Base-by-base conservation (phyloP, 2,329 filamentous ascomycete species). In the Colletotrichum australisinense region DNA sequence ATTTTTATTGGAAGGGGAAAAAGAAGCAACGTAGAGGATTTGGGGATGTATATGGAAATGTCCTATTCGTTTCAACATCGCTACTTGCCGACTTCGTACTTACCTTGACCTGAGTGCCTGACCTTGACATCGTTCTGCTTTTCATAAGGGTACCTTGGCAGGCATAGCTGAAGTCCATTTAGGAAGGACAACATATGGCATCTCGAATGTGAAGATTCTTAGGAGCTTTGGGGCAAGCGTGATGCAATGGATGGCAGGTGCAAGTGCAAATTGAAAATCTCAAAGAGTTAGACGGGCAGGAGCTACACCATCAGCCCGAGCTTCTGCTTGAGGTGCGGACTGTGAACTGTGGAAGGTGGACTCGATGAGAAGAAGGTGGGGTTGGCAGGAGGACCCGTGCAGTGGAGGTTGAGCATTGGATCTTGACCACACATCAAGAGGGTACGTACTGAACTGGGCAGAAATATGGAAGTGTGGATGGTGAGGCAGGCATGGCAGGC, bases 401-500 rank as follows among this genome's bases (percentile, higher is more conserved):
- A 55, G 52, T 19, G 28, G 55, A 19, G 26, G 14, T 30, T 57
- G 16, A n/a, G 35, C 53, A 22, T n/a, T 49, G 67, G 53, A 65
- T 46, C 63, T n/a, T 28, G 52, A 55, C 26, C 22, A 55, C 22
- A 55, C 11, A 28, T 55, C 11, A 42, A 32, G 4, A 22, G 16
- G 32, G n/a, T 64, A 73, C 66, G 66, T 73, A 59, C 55, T 30
- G 14, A 38, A 5, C 65, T 65, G 70, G 70, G 55, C 67, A 73
- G 70, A 65, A 69, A 56, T n/a, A 19, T 53, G 46, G 64, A 56
- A 26, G 62, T 16, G 49, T 35, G 62, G 46, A 57, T 16, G 49
- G 62, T 32, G 62, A 57, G 63, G 59, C 42, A 60, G 49, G 30
- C 46, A 49, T 42, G 63, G 59, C 42, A 65, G 49, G 30, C 46